phyloP scores from a whole-genome alignment of 257 asterid genomes.

The Craterostigma plantagineum region DNA sequence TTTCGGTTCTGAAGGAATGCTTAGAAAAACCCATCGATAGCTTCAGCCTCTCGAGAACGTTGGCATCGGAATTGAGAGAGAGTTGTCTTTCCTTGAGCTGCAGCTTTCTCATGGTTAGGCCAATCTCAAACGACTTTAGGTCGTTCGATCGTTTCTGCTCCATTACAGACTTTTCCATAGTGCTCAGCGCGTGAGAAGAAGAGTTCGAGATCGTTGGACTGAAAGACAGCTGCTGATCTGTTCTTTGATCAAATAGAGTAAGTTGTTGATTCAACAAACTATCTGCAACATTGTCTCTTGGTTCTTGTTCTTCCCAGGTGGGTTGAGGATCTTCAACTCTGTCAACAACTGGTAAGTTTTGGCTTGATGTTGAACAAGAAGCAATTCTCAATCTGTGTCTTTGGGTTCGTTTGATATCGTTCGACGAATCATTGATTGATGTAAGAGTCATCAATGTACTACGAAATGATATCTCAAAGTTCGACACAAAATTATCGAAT shows the following conservation, averaged over 20 bases:
- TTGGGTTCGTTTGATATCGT: slow-evolving; percentile 14
- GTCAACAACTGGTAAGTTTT: slow-evolving; percentile 9
- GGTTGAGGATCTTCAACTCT: slow-evolving; percentile 8
- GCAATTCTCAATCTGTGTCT: slow-evolving; percentile 11
- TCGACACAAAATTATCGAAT: slow-evolving; percentile 21
- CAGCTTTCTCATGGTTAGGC: slow-evolving; percentile 42
- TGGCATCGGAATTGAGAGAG: slow-evolving; percentile 31
- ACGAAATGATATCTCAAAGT: slow-evolving; percentile 30
- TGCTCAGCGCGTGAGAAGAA: slow-evolving; percentile 19
- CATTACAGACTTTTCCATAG: slow-evolving; percentile 44
- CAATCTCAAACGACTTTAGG: slow-evolving; percentile 55
- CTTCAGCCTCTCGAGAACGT: slow-evolving; percentile 56
- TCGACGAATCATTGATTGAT: slow-evolving; percentile 30
- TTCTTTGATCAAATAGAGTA: slow-evolving; percentile 22
- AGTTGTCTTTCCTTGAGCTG: slow-evolving; percentile 56
- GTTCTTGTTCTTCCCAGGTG: neutral
- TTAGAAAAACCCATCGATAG: slow-evolving; percentile 73
- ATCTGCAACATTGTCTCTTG: slow-evolving; percentile 5
- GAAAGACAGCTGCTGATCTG: slow-evolving; percentile 18
- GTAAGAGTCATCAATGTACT: slow-evolving; percentile 44
- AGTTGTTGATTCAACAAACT: slow-evolving; percentile 33
- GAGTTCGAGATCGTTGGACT: slow-evolving; percentile 10
- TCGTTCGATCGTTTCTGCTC: slow-evolving; percentile 84
- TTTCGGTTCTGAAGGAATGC: slow-evolving; percentile 51
- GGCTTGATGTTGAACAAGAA: slow-evolving; percentile 19